A percentile compares a stretch with the other conserved stretches of the same genome.
These are phyloP conservation scores for Penicillium vulpinum DNA, from an alignment of 2,329 filamentous ascomycete genomes.

Conservation along the genomic window DNA sequence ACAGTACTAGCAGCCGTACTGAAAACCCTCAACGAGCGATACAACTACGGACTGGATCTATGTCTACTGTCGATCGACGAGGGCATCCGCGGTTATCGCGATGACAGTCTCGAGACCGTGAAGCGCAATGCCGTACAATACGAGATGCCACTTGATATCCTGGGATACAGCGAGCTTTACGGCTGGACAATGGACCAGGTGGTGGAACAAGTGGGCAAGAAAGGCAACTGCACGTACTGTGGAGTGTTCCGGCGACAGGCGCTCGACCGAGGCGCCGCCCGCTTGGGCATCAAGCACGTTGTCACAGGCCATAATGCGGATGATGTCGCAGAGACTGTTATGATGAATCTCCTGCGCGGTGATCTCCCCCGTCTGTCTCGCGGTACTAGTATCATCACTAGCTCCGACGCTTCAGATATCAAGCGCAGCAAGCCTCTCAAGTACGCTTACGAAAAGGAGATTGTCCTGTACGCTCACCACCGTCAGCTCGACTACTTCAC, in stretches of 20 bases:
- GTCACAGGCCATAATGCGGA: constrained; percentile 98
- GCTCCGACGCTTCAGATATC: constrained; percentile 75
- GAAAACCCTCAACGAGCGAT: constrained; percentile 88
- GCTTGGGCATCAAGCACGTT: constrained; percentile 84
- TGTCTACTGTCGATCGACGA: constrained; percentile 91
- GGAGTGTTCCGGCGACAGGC: constrained; percentile 95
- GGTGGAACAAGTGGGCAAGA: constrained; percentile 93
- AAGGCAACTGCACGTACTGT: constrained; percentile 98
- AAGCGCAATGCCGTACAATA: constrained; percentile 92
- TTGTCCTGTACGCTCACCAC: constrained; percentile 95
- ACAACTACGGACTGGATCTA: constrained; percentile 82
- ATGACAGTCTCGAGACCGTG: constrained; percentile 94
- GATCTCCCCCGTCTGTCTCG: constrained; percentile 84
- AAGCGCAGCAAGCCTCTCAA: constrained; percentile 96
- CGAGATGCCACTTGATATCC: constrained; percentile 84
- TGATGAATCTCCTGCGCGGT: constrained; percentile 94
- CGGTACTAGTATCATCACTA: constrained; percentile 87
- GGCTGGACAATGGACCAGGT: constrained; percentile 99
- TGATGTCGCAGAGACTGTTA: constrained; percentile 92
- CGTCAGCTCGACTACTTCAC: constrained; percentile 97
- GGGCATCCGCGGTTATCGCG: constrained; percentile 93
- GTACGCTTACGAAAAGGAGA: constrained; percentile 98
- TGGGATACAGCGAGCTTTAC: constrained; percentile 91
- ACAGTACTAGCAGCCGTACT: constrained; percentile 93
- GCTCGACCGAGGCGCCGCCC: constrained; percentile 85